phyloP scores from a whole-genome alignment of 2,329 filamentous ascomycete genomes.

The Aspergillus oerlinghausenensis region DNA sequence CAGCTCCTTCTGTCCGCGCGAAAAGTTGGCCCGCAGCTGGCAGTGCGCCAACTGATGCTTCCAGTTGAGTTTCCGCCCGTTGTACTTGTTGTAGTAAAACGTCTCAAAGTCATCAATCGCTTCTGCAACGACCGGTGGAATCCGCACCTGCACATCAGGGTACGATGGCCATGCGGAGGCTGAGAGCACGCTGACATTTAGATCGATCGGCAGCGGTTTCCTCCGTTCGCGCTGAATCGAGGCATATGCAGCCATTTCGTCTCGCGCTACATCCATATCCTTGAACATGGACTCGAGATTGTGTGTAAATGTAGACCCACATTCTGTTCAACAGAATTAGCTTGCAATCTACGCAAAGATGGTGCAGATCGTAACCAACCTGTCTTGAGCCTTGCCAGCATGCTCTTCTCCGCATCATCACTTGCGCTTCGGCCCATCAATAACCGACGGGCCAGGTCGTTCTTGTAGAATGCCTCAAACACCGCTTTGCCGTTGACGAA shows the following conservation, averaged over 20 bases:
- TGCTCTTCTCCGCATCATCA: constrained; percentile 90
- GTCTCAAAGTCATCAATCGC: constrained; percentile 76
- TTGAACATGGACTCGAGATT: constrained; percentile 99
- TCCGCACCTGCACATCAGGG: constrained; percentile 66
- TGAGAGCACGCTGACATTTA: constrained; percentile 87
- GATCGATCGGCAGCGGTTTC: constrained; percentile 59
- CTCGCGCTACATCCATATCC: constrained; percentile 86
- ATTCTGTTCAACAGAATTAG: constrained; percentile 53
- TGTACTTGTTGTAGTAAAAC: constrained; percentile 87
- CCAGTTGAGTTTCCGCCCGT: constrained; percentile 80
- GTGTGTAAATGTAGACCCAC: constrained; percentile 88
- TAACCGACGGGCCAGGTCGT: constrained; percentile 82
- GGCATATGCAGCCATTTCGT: constrained; percentile 90
- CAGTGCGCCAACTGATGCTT: constrained; percentile 92
- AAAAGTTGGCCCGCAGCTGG: constrained; percentile 74
- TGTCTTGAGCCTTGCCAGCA: constrained; percentile 84
- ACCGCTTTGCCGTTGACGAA: constrained; percentile 97
- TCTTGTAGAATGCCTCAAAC: constrained; percentile 99
- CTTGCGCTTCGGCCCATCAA: constrained; percentile 91
- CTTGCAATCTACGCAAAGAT: neutral
- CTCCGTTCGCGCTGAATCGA: constrained; percentile 58
- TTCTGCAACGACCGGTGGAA: constrained; percentile 70
- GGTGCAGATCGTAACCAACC: constrained; percentile 33
- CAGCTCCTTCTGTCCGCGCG: constrained; percentile 77
- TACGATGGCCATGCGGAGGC: constrained; percentile 91